A percentile compares a stretch with the other conserved stretches of the same genome.
Evolutionary conservation across 73 alveolate species (phyloP).

Genomic region (Symbiodinium pilosum): DNA sequence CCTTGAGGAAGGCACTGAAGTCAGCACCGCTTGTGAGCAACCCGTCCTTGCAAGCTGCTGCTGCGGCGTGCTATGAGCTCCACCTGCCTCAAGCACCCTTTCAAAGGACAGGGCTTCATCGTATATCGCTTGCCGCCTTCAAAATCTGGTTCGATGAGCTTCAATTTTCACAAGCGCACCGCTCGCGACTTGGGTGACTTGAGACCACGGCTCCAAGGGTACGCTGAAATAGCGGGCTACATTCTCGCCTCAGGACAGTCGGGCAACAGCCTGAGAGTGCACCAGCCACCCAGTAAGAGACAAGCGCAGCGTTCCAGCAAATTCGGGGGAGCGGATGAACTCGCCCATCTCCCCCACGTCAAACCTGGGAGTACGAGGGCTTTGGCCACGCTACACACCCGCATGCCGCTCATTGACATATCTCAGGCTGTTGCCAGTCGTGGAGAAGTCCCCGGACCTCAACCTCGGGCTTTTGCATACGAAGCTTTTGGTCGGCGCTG

Average conservation of each 20-base stretch:
- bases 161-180: no score
- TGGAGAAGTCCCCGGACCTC: constrained; percentile 86
- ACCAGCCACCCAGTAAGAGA: neutral
- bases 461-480: constrained; percentile 9
- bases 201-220: constrained; percentile 39
- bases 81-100: no score
- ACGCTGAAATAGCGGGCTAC: constrained; percentile 82
- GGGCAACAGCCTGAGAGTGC: no score
- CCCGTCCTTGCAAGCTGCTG: no score
- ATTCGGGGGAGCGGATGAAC: constrained; percentile 80
- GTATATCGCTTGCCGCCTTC: constrained; percentile 81
- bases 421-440: constrained; percentile 23
- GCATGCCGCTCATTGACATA: neutral
- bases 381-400: neutral
- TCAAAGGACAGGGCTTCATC: constrained; percentile 21
- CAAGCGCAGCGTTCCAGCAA: constrained; percentile 74
- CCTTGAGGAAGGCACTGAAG: constrained; percentile 4
- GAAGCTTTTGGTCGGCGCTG: neutral
- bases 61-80: no score
- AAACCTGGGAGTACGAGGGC: neutral
- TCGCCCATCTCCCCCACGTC: constrained; percentile 92
- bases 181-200: no score
- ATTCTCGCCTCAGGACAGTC: constrained; percentile 44
- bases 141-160: neutral
- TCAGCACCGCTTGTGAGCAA: constrained; percentile 58